Conservation (phyloP, 345 rosid genomes). For the Corchorus olitorius region DNA sequence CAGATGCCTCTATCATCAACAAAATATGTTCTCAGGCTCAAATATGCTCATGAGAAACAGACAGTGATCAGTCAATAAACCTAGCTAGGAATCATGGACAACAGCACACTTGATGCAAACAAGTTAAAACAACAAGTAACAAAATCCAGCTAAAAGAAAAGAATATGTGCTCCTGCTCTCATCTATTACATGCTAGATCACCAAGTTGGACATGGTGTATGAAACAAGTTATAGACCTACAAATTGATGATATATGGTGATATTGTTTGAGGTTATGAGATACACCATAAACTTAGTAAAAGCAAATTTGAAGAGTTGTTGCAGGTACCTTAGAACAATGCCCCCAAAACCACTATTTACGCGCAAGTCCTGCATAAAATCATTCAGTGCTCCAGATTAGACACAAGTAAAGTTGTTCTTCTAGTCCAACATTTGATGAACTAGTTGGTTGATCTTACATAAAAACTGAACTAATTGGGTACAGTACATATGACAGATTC, state of each 20-base stretch:
- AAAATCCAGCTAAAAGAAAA: too few relatives aligned
- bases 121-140: too few relatives aligned
- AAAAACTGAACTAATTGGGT: background rate
- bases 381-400: background rate
- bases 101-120: too few relatives aligned
- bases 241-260: background rate
- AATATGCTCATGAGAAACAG: too few relatives aligned
- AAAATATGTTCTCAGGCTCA: too few relatives aligned
- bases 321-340: slow-evolving; percentile 72
- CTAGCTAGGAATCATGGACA: too few relatives aligned
- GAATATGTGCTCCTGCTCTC: too few relatives aligned
- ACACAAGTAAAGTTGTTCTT: background rate
- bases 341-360: slow-evolving; percentile 86
- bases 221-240: too few relatives aligned
- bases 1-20: too few relatives aligned
- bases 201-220: too few relatives aligned
- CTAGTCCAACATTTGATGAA: background rate
- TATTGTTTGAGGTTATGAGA: background rate
- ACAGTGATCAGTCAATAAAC: too few relatives aligned
- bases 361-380: slow-evolving; percentile 75
- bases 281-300: background rate
- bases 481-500: background rate
- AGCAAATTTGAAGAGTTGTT: background rate
- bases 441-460: background rate
- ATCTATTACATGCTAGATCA: too few relatives aligned